Evolutionary conservation across 441 rosid species (phyloP).

Genomic region (Pelargonium cotyledonis): DNA sequence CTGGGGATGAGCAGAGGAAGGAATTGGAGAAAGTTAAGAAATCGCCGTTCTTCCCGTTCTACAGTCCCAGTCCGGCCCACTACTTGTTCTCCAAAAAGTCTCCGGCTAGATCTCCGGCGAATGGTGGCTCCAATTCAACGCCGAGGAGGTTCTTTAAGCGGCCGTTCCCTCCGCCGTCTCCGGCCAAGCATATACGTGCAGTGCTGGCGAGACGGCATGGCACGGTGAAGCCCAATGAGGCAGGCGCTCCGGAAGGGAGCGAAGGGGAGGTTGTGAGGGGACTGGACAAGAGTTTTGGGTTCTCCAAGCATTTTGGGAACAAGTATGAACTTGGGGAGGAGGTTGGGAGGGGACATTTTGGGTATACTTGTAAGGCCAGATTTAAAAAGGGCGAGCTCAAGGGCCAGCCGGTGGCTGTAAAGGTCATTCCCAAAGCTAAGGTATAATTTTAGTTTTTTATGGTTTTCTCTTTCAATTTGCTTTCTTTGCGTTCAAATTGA

Average conservation of each 20-base stretch:
- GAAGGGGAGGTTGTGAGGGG: conserved; percentile 43
- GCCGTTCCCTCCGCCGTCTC: conserved; percentile 83
- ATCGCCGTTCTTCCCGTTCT: conserved; percentile 70
- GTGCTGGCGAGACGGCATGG: conserved; percentile 40
- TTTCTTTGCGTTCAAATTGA: background rate
- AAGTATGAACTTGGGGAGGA: conserved; percentile 70
- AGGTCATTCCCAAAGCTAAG: conserved; percentile 86
- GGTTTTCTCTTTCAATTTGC: no score
- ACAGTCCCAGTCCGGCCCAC: conserved; percentile 72
- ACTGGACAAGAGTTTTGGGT: conserved; percentile 85
- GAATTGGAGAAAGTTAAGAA: conserved; percentile 14
- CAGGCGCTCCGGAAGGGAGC: conserved; percentile 33
- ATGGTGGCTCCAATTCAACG: conserved; percentile 34
- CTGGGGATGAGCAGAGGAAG: background rate
- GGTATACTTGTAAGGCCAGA: conserved; percentile 86
- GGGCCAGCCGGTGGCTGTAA: conserved; percentile 79
- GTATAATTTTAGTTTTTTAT: conserved; percentile 26
- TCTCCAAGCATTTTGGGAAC: conserved; percentile 64
- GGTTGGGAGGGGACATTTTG: conserved; percentile 95
- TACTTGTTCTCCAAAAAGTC: conserved; percentile 36
- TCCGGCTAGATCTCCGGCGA: conserved; percentile 20
- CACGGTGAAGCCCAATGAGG: conserved; percentile 28
- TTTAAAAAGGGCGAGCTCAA: conserved; percentile 80
- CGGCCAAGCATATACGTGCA: conserved; percentile 84
- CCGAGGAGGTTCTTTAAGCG: conserved; percentile 55